A percentile compares a stretch with the other conserved stretches of the same genome.
These are phyloP conservation scores for Penicillium lagena DNA, from an alignment of 495 filamentous ascomycete species.

Conservation along the genomic window DNA sequence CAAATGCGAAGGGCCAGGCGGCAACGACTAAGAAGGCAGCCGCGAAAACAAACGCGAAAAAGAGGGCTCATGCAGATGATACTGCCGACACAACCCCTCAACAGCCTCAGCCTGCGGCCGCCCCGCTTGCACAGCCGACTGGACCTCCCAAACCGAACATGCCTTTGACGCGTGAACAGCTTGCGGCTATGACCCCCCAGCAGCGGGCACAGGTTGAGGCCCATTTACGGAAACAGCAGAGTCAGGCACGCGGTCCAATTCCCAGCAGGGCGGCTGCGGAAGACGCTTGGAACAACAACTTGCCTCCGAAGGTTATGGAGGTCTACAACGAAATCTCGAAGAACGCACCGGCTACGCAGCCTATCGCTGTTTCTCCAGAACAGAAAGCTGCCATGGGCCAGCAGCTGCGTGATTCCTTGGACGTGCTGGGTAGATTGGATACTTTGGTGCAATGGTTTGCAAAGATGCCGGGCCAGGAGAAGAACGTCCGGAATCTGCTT, in stretches of 20 bases:
- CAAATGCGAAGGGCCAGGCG: slow-evolving; percentile 15
- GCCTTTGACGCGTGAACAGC: slow-evolving; percentile 41
- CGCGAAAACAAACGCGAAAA: slow-evolving; percentile 38
- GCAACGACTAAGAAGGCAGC: slow-evolving; percentile 15
- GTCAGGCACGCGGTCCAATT: slow-evolving; percentile 18
- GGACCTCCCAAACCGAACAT: slow-evolving; percentile 26
- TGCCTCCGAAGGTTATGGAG: slow-evolving; percentile 31
- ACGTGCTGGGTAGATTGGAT: slow-evolving; percentile 36
- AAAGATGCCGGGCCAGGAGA: slow-evolving; percentile 34
- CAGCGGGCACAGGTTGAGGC: slow-evolving; percentile 40
- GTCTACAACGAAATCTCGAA: slow-evolving; percentile 33
- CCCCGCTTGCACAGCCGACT: slow-evolving; percentile 12
- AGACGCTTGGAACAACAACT: slow-evolving; percentile 30
- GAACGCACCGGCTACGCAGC: slow-evolving; percentile 20
- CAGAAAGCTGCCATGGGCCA: slow-evolving; percentile 42
- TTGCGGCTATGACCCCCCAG: slow-evolving; percentile 44
- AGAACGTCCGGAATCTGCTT: slow-evolving; percentile 34
- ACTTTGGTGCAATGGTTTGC: slow-evolving; percentile 33
- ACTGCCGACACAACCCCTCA: slow-evolving; percentile 38
- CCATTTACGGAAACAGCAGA: slow-evolving; percentile 27
- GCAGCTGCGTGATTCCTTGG: slow-evolving; percentile 34
- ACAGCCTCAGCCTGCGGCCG: slow-evolving; percentile 27
- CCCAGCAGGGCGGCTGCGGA: slow-evolving; percentile 26
- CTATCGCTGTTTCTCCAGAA: slow-evolving; percentile 31
- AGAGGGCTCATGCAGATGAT: slow-evolving; percentile 60